Evolutionary conservation across 805 yeast genomes (phyloP), one percentile per base, ranked within the genome.

Genomic region (Sugiyamaella qingdaonensis): DNA sequence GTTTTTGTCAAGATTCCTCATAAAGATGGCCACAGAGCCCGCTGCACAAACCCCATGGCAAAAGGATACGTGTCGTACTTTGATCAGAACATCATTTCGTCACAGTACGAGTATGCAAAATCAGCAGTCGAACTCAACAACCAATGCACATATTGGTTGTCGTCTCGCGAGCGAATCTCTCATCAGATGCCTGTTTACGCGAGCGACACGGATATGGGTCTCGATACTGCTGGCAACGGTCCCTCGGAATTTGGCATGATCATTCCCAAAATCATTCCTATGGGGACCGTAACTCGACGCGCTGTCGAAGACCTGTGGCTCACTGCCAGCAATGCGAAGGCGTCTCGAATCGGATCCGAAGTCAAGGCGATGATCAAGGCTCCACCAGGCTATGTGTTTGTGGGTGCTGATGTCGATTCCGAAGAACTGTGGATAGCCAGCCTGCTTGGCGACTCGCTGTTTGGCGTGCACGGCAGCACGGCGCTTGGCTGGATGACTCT

Each of bases 401-500:
- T 94, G 8, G 99, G 99, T 9, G 99, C 99, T 0, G 99, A 94
- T 73, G 99, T 94, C 8, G 99, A 94, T 68, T 88, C 97, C 36
- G 99, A 94, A 65, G 99, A 94, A 65, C 75, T 94, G 42, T 94
- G 99, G 99, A 94, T 94, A 60, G 99, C 99, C 0, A 86, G 97
- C 16, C 72, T 95, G 21, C 84, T 92, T 32, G 97, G 99, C 2
- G 99, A 94, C 66, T 84, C 98, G 0, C 80, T 85, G 49, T 88
- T 92, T 69, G 81, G 85, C 33, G 73, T 87, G 21, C 99, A 94
- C 68, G 99, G 99, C 4, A 95, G 95, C 11, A 89, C 98, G 0
- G 96, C 98, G 0, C 78, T 95, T 51, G 97, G 98, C 0, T 95
- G 99, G 99, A 95, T 94, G 99, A 91, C 97, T 1, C 75, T 94